Evolutionary conservation across 129 eudicot species (phyloP), one percentile per base, ranked within the genome.

Genomic region (Logfia minima): DNA sequence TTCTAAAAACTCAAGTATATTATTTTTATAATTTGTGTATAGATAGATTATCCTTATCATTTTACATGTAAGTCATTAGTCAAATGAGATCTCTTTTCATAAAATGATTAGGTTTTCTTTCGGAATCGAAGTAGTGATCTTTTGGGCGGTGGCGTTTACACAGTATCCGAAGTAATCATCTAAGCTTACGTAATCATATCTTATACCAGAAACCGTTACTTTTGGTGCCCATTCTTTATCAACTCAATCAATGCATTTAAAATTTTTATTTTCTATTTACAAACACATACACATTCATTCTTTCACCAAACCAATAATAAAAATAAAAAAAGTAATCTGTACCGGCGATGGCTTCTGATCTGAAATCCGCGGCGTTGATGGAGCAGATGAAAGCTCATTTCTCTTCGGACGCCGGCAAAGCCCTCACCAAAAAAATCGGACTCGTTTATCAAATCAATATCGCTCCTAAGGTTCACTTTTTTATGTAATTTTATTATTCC

Each of bases 311-410:
- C 53, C 45, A 26, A 28, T 34, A 6, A 4, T 55, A 35, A 70
- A 35, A 39, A 39, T 48, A 45, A 9, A 45, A 70, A n/a, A 29
- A 9, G 76, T 0, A 45, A 11, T 19, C 28, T n/a, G 63, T 58
- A 19, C 59, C 75, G 56, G 84, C 82, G 86, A 85, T 86, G 22
- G 43, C 85, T 4, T 58, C 73, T 77, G 82, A 81, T 56, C 89
- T 91, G 61, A 94, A 94, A 72, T 87, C 99, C 45, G 93, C 89
- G 31, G 94, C 97, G 26, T 58, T 94, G 13, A 39, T 94, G 94
- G 99, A 94, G 43, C 96, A 86, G 77, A 89, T 91, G 97, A 94
- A 94, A 84, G 79, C 87, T 72, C 96, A 94, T 41, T 84, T 94
- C 31, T 24, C 88, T 34, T 83, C 99, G 52, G 99, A 94, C 65